phyloP scores from a whole-genome alignment of 2,329 filamentous ascomycete species.

The Sporothrix euskadiensis region DNA sequence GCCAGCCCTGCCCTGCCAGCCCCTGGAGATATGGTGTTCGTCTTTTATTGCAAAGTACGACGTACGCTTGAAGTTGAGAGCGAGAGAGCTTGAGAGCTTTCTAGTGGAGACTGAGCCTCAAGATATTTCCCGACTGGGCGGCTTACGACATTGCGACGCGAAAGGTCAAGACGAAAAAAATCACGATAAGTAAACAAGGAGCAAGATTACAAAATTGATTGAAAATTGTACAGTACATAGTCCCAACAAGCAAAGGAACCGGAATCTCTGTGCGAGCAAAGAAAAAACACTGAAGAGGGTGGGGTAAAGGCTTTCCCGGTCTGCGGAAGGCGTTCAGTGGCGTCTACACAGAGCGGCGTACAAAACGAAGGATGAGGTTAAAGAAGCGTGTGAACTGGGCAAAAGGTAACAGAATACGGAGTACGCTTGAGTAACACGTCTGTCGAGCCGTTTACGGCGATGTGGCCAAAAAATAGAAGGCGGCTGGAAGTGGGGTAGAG shows the following conservation, averaged over 20 bases:
- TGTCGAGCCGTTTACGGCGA: not conserved
- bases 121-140: constrained; percentile 1
- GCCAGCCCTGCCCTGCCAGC: not conserved
- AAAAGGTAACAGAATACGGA: not conserved
- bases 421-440: not conserved
- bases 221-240: not conserved
- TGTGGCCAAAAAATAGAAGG: not conserved
- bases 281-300: not conserved
- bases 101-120: not conserved
- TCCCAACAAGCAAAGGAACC: not conserved
- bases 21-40: not conserved
- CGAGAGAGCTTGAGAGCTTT: not conserved
- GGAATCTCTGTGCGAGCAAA: not conserved
- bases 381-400: not conserved
- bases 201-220: not conserved
- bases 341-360: not conserved
- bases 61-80: not conserved
- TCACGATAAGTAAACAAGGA: not conserved
- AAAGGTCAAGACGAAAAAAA: not conserved
- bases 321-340: not conserved
- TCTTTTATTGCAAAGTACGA: too few relatives aligned
- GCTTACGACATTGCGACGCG: not conserved
- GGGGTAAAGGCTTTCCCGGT: not conserved
- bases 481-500: not conserved
- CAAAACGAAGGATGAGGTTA: not conserved